Evolutionary conservation across 331 rosid genomes (phyloP), one percentile per base, ranked within the genome.

Genomic region (Pyracantha coccinea): DNA sequence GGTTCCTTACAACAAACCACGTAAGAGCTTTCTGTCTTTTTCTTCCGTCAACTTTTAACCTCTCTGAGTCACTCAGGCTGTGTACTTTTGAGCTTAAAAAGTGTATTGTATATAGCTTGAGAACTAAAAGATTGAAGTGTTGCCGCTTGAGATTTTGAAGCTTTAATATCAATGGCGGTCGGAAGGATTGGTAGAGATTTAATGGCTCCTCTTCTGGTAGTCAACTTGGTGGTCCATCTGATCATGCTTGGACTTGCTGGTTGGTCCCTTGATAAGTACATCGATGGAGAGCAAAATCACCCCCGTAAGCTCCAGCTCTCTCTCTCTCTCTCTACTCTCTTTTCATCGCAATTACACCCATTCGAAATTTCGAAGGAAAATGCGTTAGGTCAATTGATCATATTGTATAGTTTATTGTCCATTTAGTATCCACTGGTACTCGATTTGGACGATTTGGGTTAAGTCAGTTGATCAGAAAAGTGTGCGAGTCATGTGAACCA

Each of bases 201-300:
- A 23, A 20, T 85, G 66, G 84, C 77, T 57, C 88, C 82, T 16
- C 77, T 85, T 82, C 41, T 85, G 47, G 78, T 16, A 24, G 78
- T 27, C 10, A 81, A 85, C 75, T 79, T 81, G 45, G 88, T 79
- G 32, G 80, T 68, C 33, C 69, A 57, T 68, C 29, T 81, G 7
- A 73, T 85, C 10, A 75, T 79, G 14, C 75, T 85, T 45, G 84
- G 86, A 27, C 65, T 85, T 14, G 88, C 86, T 33, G 86, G 80
- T 13, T 85, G 88, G 88, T 85, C 84, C 23, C 77, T 85, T 11
- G 82, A 85, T 80, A 79, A 85, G 25, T 85, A 76, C 75, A 85
- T 85, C 68, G 27, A 78, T 75, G 84, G 86, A 5, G 80, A 81
- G 54, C 86, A 81, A 24, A 68, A 81, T 61, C 86, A 81, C 69